Percentiles rank a stretch among this genome's conserved stretches.
These are phyloP conservation scores for Echinosophora koreensis DNA, from an alignment of 306 rosid genomes.

Conservation along the genomic window DNA sequence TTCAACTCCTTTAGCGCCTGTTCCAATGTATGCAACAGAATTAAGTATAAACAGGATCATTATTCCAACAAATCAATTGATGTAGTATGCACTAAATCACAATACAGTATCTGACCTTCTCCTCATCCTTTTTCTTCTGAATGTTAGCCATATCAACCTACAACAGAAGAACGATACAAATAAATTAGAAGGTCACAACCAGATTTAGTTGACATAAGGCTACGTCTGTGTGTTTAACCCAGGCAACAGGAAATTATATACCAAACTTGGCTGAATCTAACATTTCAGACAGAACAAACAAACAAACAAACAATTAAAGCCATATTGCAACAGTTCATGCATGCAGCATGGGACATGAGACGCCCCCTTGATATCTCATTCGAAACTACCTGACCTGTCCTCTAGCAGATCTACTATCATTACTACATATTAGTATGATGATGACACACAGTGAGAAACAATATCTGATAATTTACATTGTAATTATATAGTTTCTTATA, in stretches of 20 bases:
- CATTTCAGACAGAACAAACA: conserved; percentile 4
- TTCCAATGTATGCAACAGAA: conserved; percentile 28
- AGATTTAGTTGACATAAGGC: conserved; percentile 2
- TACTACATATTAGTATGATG: too few relatives aligned
- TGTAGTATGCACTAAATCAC: not conserved
- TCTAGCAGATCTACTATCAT: too few relatives aligned
- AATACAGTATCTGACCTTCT: conserved; percentile 67
- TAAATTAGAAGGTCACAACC: not conserved
- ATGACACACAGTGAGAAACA: too few relatives aligned
- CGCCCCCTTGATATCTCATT: too few relatives aligned
- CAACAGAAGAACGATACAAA: conserved; percentile 31
- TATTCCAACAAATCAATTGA: not conserved
- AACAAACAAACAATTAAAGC: not conserved
- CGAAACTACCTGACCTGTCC: too few relatives aligned
- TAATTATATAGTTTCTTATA: too few relatives aligned
- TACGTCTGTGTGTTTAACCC: not conserved
- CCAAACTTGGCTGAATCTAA: not conserved
- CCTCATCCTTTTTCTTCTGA: conserved; percentile 95
- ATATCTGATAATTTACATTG: too few relatives aligned
- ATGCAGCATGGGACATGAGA: not conserved
- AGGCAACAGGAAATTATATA: not conserved
- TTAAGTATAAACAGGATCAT: conserved; percentile 12
- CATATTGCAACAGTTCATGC: not conserved
- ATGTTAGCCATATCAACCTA: conserved; percentile 89
- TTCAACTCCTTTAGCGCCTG: conserved; percentile 87